Percentiles rank a stretch among this genome's conserved stretches.
Evolutionary conservation across 2,329 filamentous ascomycete genomes (phyloP).

Genomic region (Colletotrichum sp.): DNA sequence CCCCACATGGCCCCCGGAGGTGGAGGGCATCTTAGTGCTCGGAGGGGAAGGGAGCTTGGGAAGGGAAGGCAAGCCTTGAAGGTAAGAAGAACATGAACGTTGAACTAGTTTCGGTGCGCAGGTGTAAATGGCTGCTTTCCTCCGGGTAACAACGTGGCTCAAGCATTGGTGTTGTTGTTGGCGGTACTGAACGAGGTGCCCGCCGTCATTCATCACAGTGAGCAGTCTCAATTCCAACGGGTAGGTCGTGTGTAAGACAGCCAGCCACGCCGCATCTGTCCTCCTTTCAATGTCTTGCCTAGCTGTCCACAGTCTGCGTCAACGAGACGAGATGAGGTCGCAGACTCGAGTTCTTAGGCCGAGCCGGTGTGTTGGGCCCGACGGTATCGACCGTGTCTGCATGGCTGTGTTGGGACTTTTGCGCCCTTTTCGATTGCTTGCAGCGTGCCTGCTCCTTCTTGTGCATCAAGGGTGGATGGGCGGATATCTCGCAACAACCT

Average conservation of each 20-base stretch:
- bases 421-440: conserved; percentile 1
- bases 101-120: not conserved
- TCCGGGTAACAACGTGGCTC: not conserved
- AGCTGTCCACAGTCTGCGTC: not conserved
- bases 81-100: not conserved
- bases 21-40: not conserved
- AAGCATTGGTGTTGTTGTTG: not conserved
- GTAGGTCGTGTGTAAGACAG: not conserved
- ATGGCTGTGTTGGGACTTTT: conserved; percentile 1
- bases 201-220: not conserved
- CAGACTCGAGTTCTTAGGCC: not conserved
- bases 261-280: not conserved
- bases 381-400: not conserved
- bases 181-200: not conserved
- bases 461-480: conserved; percentile 1
- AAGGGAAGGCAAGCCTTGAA: not conserved
- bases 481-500: conserved; percentile 2
- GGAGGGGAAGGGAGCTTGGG: not conserved
- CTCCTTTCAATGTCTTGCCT: not conserved
- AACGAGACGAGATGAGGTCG: not conserved
- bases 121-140: not conserved
- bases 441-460: not conserved
- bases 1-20: not conserved
- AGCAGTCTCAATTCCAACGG: not conserved
- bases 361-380: not conserved